These are phyloP conservation scores for Catunica adiposa DNA, from an alignment of 2,329 filamentous ascomycete genomes.

Conservation along the genomic window DNA sequence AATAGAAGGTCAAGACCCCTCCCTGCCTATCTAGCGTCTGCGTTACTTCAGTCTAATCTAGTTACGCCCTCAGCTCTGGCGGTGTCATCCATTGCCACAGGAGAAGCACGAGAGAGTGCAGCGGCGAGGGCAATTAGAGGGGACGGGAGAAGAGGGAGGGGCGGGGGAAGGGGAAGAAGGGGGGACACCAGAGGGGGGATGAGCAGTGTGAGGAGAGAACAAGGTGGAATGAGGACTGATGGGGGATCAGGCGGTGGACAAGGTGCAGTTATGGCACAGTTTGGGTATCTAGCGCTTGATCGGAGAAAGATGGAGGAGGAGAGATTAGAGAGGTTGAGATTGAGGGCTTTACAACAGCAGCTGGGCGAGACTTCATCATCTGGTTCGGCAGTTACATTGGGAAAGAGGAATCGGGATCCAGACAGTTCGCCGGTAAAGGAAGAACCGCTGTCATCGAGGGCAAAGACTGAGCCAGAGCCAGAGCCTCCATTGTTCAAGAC, in stretches of 20 bases:
- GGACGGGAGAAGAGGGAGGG: neutral
- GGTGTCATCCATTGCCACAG: slow-evolving; percentile 1
- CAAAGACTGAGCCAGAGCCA: neutral
- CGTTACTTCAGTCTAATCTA: slow-evolving; percentile 9
- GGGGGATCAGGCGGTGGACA: neutral
- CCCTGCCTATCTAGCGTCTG: slow-evolving; percentile 7
- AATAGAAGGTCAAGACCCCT: slow-evolving; percentile 6
- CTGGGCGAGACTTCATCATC: neutral
- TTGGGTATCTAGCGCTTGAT: slow-evolving; percentile 42
- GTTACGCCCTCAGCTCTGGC: slow-evolving; percentile 12
- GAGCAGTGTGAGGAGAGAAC: too few relatives aligned
- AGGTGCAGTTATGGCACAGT: slow-evolving; percentile 4
- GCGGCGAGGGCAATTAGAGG: neutral
- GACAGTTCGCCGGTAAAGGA: neutral
- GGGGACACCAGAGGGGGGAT: too few relatives aligned
- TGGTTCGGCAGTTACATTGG: neutral
- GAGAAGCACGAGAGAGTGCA: neutral
- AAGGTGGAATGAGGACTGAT: too few relatives aligned
- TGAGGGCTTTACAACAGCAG: neutral
- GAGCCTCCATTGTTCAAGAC: neutral
- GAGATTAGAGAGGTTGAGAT: slow-evolving; percentile 43
- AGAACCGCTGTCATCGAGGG: neutral
- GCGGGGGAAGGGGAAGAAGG: too few relatives aligned
- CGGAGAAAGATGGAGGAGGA: slow-evolving; percentile 76
- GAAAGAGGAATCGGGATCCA: slow-evolving; percentile 8